phyloP scores from a whole-genome alignment of 1,284 basidiomycete species.

The Apiotrichum gracile region DNA sequence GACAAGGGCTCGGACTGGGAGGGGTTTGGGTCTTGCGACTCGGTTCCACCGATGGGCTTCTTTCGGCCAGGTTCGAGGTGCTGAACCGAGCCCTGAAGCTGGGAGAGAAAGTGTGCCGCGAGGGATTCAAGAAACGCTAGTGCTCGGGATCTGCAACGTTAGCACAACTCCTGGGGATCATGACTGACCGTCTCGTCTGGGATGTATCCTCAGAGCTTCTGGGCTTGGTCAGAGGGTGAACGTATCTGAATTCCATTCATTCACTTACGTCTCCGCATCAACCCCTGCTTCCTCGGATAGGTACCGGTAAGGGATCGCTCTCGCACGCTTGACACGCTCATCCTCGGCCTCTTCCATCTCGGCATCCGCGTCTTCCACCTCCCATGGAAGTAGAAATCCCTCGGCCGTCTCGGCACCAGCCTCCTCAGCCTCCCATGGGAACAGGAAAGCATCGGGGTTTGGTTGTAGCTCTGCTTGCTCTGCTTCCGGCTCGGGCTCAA shows the following conservation, averaged over 20 bases:
- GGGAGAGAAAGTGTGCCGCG: slow-evolving; percentile 12
- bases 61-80: neutral
- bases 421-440: neutral
- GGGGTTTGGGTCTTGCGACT: neutral
- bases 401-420: neutral
- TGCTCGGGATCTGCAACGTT: slow-evolving; percentile 8
- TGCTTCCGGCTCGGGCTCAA: neutral
- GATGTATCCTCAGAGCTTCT: neutral
- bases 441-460: neutral
- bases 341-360: too few relatives aligned
- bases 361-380: too few relatives aligned
- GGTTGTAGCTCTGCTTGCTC: neutral
- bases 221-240: too few relatives aligned
- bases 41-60: neutral
- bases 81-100: slow-evolving; percentile 4
- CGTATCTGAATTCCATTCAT: too few relatives aligned
- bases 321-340: too few relatives aligned
- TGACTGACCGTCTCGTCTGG: neutral
- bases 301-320: too few relatives aligned
- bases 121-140: slow-evolving; percentile 21
- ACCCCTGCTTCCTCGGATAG: too few relatives aligned
- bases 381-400: too few relatives aligned
- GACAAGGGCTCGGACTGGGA: neutral
- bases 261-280: too few relatives aligned
- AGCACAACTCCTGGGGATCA: neutral